Evolutionary conservation across 2,329 filamentous ascomycete genomes (phyloP).

Genomic region (Madurella mycetomatis): DNA sequence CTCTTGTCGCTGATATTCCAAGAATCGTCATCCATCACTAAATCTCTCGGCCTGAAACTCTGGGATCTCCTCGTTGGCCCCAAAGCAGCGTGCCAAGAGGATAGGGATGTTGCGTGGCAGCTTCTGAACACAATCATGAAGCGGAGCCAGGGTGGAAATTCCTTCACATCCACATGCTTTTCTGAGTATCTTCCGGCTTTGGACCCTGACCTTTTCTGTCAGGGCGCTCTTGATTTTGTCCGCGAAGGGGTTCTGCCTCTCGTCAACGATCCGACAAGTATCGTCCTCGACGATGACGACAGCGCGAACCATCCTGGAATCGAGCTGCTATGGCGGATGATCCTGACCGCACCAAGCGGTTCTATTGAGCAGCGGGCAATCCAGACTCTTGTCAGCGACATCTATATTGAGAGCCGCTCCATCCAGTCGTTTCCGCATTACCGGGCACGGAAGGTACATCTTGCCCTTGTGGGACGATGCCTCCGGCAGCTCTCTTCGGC

Average conservation of each 20-base stretch:
- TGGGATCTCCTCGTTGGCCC: slow-evolving; percentile 72
- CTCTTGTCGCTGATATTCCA: slow-evolving; percentile 54
- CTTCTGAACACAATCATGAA: slow-evolving; percentile 51
- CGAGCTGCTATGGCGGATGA: slow-evolving; percentile 79
- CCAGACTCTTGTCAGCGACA: slow-evolving; percentile 61
- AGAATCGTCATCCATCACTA: slow-evolving; percentile 57
- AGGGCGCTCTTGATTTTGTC: slow-evolving; percentile 60
- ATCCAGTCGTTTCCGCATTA: slow-evolving; percentile 47
- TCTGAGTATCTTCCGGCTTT: slow-evolving; percentile 54
- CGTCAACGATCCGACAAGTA: slow-evolving; percentile 41
- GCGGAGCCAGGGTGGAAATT: slow-evolving; percentile 44
- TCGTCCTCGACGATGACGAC: slow-evolving; percentile 49
- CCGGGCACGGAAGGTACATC: slow-evolving; percentile 56
- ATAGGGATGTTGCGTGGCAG: slow-evolving; percentile 66
- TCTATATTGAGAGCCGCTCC: slow-evolving; percentile 62
- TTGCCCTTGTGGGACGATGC: slow-evolving; percentile 69
- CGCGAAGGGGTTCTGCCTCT: slow-evolving; percentile 46
- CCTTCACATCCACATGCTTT: slow-evolving; percentile 53
- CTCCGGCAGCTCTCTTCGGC: slow-evolving; percentile 63
- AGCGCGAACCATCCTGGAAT: slow-evolving; percentile 49
- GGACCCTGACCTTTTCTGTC: slow-evolving; percentile 54
- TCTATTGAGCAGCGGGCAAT: slow-evolving; percentile 66
- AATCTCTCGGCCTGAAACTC: slow-evolving; percentile 57
- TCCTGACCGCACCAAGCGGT: slow-evolving; percentile 62
- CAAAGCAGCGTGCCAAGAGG: slow-evolving; percentile 52